phyloP scores from a whole-genome alignment of 2,329 filamentous ascomycete genomes.

The Amauroascus verrucosus region DNA sequence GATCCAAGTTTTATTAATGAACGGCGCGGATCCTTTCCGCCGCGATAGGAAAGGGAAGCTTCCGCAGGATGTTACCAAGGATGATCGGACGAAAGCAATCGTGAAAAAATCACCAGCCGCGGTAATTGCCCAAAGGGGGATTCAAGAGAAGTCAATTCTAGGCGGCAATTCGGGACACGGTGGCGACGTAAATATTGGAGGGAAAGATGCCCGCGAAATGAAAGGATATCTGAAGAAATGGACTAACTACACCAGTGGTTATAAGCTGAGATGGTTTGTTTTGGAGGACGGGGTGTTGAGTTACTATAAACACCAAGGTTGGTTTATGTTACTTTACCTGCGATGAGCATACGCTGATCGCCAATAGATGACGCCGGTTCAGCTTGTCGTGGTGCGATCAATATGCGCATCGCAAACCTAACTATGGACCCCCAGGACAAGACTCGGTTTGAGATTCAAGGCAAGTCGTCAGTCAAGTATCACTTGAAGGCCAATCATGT shows the following conservation, averaged over 20 bases:
- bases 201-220: conserved; percentile 89
- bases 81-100: conserved; percentile 78
- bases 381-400: conserved; percentile 93
- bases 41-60: conserved; percentile 91
- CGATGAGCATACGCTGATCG: conserved; percentile 3
- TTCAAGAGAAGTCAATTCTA: conserved; percentile 93
- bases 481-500: conserved; percentile 96
- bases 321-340: conserved; percentile 7
- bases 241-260: conserved; percentile 97
- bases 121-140: conserved; percentile 83
- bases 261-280: conserved; percentile 95
- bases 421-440: conserved; percentile 97
- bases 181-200: conserved; percentile 48
- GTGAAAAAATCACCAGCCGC: conserved; percentile 91
- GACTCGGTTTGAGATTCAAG: conserved; percentile 93
- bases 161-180: conserved; percentile 56
- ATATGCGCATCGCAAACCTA: conserved; percentile 91
- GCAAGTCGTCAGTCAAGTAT: conserved; percentile 97
- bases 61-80: conserved; percentile 91
- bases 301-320: conserved; percentile 93
- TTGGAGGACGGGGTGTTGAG: conserved; percentile 93
- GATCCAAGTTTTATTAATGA: conserved; percentile 80
- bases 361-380: conserved; percentile 77
- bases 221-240: conserved; percentile 98
- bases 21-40: conserved; percentile 91